Evolutionary conservation across 1,139 yeast genomes (phyloP), one percentile per base, ranked within the genome.

Genomic region (Yamadazyma dushanensis): DNA sequence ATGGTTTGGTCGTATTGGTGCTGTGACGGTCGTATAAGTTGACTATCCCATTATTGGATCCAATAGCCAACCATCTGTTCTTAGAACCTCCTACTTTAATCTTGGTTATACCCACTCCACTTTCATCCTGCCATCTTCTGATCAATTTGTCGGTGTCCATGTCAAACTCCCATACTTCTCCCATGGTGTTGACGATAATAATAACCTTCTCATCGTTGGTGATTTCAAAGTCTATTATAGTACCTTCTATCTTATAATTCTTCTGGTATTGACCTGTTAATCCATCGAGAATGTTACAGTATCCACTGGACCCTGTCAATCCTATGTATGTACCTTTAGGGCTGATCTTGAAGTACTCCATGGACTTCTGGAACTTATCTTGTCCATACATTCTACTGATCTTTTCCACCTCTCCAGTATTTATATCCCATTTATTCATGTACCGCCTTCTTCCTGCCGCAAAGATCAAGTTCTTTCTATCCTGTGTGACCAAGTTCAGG

Each of bases 371-470:
- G 32, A 81, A 78, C 32, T 76, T 70, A 55, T 87, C 96, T 53
- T 89, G 95, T 2, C 98, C 98, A 54, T 90, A 92, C 73, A 92
- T 67, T 60, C 97, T 77, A 35, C 88, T 78, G 32, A 92, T 78
- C 59, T 90, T 92, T 46, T 88, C 95, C 28, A 89, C 80, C 14
- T 66, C 68, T n/a, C 90, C 89, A 9, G 74, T 67, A 35, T 76
- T 76, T 38, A 92, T 70, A 58, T 89, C 92, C 96, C 97, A 90
- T 38, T 88, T 80, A 61, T 85, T 87, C 86, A 92, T 81, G 57
- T 83, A 90, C 41, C 87, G 76, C 65, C 98, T 80, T 65, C 97
- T 79, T 41, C 98, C 98, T 41, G 86, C 96, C 2, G 95, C 88
- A 56, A 78, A 83, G 3, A 92, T 78, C 46, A 63, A 42, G 39